Percentiles rank a stretch among this genome's conserved stretches.
Conservation (phyloP, 257 asterid genomes). For the Jaltomata sinuosa region DNA sequence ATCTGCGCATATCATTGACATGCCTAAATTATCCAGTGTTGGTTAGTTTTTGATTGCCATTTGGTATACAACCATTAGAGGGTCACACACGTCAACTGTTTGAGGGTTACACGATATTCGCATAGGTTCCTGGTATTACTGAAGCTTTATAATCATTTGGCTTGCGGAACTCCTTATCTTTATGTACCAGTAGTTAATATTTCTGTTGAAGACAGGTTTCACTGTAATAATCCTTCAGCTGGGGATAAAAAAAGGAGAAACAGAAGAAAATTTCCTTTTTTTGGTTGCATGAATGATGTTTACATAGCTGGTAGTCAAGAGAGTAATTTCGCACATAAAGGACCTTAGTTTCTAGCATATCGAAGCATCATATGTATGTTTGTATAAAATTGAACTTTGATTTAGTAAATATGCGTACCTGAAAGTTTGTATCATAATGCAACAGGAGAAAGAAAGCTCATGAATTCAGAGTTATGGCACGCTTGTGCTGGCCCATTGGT, state of each 20-base stretch:
- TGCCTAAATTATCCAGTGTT: neutral
- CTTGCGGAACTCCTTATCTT: neutral
- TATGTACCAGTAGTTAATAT: neutral
- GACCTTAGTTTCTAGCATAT: neutral
- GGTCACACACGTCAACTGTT: neutral
- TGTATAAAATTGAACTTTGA: neutral
- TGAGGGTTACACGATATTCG: neutral
- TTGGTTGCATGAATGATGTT: neutral
- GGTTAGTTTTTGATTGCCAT: neutral
- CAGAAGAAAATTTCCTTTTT: neutral
- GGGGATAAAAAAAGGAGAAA: neutral
- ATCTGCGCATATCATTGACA: neutral
- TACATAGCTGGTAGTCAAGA: neutral
- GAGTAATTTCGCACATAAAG: neutral
- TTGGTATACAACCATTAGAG: neutral
- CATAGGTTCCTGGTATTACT: neutral
- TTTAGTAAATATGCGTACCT: neutral
- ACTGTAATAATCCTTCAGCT: neutral
- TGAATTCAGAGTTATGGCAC: conserved; percentile 97
- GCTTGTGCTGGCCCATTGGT: conserved; percentile 99
- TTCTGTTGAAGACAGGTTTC: neutral
- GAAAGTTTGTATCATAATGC: neutral
- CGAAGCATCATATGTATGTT: neutral
- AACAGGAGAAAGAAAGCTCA: conserved; percentile 67
- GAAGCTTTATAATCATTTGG: neutral